phyloP scores from a whole-genome alignment of 2,329 filamentous ascomycete species.

The Beauveria bassiana region DNA sequence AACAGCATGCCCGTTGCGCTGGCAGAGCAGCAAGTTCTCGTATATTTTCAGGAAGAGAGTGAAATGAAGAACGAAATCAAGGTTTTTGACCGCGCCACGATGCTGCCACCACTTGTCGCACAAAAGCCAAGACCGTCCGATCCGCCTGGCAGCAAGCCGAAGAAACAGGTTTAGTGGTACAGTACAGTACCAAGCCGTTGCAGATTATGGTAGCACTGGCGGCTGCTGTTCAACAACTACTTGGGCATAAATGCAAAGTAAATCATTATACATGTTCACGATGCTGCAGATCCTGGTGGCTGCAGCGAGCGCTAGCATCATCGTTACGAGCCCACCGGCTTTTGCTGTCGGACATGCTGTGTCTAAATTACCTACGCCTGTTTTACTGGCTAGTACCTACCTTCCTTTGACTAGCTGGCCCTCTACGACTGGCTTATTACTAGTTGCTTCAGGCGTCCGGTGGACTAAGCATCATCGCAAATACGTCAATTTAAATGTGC shows the following conservation, averaged over 20 bases:
- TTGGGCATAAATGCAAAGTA: neutral
- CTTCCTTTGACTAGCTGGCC: too few species aligned
- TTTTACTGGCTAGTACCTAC: too few species aligned
- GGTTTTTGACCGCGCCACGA: neutral
- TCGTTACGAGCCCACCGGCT: neutral
- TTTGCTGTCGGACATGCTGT: too few species aligned
- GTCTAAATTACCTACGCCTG: too few species aligned
- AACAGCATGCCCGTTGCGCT: too few species aligned
- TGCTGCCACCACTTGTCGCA: neutral
- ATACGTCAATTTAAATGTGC: too few species aligned
- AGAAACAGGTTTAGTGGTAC: neutral
- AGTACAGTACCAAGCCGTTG: neutral
- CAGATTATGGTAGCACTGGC: neutral
- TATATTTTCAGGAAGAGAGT: neutral
- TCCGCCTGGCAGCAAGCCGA: neutral
- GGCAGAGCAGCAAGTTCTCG: neutral
- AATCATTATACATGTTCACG: neutral
- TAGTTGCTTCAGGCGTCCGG: too few species aligned
- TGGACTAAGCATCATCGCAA: neutral
- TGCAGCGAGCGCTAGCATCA: neutral
- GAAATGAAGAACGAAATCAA: neutral
- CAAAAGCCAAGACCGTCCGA: neutral
- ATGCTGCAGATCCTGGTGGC: neutral
- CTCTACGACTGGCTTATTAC: too few species aligned
- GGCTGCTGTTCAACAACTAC: neutral